phyloP scores from a whole-genome alignment of 2,329 filamentous ascomycete genomes.

The Claviceps africana region DNA sequence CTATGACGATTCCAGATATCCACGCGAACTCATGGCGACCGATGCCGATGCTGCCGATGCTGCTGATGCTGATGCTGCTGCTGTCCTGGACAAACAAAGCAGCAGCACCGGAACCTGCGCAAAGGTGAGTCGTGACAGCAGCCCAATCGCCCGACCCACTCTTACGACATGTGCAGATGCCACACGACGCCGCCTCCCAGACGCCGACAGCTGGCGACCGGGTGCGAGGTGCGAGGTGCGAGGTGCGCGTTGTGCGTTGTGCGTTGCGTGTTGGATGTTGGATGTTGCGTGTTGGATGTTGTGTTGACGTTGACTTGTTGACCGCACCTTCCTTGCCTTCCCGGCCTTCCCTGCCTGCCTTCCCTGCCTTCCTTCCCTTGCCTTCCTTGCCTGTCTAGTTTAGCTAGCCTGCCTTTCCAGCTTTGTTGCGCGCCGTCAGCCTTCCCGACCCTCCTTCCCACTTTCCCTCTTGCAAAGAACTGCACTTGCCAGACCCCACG shows the following conservation, averaged over 20 bases:
- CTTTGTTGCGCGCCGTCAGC: constrained; percentile 5
- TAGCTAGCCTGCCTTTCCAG: constrained; percentile 3
- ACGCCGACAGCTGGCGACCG: neutral
- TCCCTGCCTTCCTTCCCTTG: no score
- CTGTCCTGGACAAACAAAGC: neutral
- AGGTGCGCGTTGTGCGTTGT: neutral
- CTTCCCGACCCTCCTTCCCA: constrained; percentile 2
- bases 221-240: neutral
- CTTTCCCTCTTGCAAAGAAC: constrained; percentile 8
- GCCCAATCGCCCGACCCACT: neutral
- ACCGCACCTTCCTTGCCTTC: neutral
- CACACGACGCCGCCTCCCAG: neutral
- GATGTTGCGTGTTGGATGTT: no score
- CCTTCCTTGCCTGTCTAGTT: no score
- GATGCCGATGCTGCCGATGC: no score
- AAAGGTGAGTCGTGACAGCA: neutral
- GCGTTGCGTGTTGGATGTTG: neutral
- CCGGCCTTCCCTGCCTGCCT: no score
- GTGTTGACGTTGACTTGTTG: neutral
- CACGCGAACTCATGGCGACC: no score
- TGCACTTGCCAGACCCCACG: constrained; percentile 1
- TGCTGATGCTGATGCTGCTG: neutral
- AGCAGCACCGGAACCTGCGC: neutral
- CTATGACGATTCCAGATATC: no score
- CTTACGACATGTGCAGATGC: neutral